phyloP scores from a whole-genome alignment of 2,329 filamentous ascomycete genomes.

The Fusarium xyrophilum region DNA sequence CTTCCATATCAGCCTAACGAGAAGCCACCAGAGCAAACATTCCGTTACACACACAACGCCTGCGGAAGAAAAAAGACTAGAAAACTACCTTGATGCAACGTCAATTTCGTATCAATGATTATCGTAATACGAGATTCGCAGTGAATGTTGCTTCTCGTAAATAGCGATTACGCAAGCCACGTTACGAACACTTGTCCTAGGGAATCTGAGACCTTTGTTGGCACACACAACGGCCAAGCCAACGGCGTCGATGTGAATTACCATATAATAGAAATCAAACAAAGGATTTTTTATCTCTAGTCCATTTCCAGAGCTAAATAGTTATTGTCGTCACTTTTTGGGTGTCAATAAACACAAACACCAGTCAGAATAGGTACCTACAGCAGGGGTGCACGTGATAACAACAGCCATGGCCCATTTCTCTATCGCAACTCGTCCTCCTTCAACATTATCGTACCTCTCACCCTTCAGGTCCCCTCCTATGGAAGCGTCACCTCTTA shows the following conservation, averaged over 20 bases:
- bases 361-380: background rate
- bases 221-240: background rate
- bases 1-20: background rate
- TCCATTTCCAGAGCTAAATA: background rate
- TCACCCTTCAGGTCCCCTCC: slow-evolving; percentile 23
- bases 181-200: slow-evolving; percentile 23
- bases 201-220: background rate
- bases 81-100: background rate
- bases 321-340: slow-evolving; percentile 2
- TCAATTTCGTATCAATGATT: background rate
- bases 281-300: background rate
- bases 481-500: slow-evolving; percentile 93
- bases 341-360: slow-evolving; percentile 8
- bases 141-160: background rate
- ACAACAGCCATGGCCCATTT: slow-evolving; percentile 13
- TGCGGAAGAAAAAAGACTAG: background rate
- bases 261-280: background rate
- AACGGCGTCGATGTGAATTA: background rate
- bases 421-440: slow-evolving; percentile 32
- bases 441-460: slow-evolving; percentile 15
- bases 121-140: background rate
- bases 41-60: background rate
- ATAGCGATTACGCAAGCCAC: slow-evolving; percentile 23
- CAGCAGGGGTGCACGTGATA: slow-evolving; percentile 24
- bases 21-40: background rate